phyloP scores from a whole-genome alignment of 805 yeast species.

The Myxozyma geophila region DNA sequence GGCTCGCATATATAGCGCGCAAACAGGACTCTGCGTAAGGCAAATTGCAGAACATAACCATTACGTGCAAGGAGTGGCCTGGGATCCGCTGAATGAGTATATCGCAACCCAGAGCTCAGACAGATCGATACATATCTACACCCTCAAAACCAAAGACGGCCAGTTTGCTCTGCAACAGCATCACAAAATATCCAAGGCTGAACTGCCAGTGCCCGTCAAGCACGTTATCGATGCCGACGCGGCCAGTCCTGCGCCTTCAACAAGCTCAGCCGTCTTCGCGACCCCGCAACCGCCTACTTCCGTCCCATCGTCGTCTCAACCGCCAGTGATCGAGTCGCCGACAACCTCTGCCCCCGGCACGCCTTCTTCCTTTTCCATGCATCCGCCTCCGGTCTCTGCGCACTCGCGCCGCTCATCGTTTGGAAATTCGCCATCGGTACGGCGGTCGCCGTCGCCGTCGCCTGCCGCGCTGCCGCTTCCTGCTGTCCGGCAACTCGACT shows the following conservation, averaged over 20 bases:
- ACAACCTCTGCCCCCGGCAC: slow-evolving; percentile 38
- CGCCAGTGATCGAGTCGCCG: slow-evolving; percentile 34
- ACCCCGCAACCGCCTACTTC: slow-evolving; percentile 4
- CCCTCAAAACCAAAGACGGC: slow-evolving; percentile 46
- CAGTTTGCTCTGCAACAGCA: slow-evolving; percentile 48
- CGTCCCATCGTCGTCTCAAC: background rate
- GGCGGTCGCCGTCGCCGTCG: slow-evolving; percentile 47
- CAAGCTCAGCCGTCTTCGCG: background rate
- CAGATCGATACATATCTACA: slow-evolving; percentile 74
- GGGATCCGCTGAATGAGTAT: slow-evolving; percentile 87
- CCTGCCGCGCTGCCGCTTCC: slow-evolving; percentile 49
- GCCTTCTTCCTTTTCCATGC: slow-evolving; percentile 40
- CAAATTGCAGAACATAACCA: slow-evolving; percentile 77
- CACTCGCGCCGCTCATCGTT: slow-evolving; percentile 53
- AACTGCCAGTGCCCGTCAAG: slow-evolving; percentile 51
- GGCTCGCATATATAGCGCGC: slow-evolving; percentile 66
- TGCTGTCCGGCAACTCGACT: slow-evolving; percentile 52
- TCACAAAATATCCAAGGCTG: slow-evolving; percentile 61
- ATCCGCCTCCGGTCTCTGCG: slow-evolving; percentile 45
- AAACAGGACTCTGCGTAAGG: slow-evolving; percentile 59
- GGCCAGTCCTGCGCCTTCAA: slow-evolving; percentile 7
- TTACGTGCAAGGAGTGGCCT: slow-evolving; percentile 92
- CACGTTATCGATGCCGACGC: slow-evolving; percentile 21
- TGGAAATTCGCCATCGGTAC: slow-evolving; percentile 45
- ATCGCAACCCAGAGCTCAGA: slow-evolving; percentile 91